Conservation (phyloP, 225 moss, liverwort and hornwort species). For the Sphagnum tenellum region DNA sequence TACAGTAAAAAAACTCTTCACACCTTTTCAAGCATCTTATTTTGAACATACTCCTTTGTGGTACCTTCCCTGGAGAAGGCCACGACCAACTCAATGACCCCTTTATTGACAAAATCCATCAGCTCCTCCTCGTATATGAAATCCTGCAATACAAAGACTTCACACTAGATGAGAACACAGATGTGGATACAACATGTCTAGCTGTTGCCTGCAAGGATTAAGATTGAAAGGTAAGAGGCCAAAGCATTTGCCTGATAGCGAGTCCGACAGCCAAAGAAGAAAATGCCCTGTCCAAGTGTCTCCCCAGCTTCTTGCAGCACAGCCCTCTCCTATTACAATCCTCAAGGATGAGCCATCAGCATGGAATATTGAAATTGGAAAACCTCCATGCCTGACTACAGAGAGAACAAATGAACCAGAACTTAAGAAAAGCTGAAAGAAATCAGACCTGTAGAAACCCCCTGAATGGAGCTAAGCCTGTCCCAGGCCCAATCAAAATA, state of each 20-base stretch:
- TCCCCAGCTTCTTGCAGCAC: conserved; percentile 43
- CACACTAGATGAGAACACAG: no score
- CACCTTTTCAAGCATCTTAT: conserved; percentile 65
- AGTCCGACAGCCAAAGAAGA: conserved; percentile 91
- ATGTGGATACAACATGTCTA: no score
- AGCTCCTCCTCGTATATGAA: conserved; percentile 91
- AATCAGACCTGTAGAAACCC: conserved; percentile 62
- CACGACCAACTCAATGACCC: conserved; percentile 51
- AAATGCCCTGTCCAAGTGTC: conserved; percentile 54
- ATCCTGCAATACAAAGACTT: conserved; percentile 25
- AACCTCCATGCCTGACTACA: no score
- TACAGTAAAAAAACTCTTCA: no score
- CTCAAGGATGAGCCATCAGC: background rate
- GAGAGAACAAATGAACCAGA: no score
- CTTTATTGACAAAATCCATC: conserved; percentile 24
- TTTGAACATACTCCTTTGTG: conserved; percentile 81
- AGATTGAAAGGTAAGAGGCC: no score
- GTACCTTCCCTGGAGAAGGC: conserved; percentile 71
- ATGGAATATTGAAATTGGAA: no score
- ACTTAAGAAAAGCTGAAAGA: no score
- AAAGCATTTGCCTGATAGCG: conserved; percentile 25
- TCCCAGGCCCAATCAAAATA: conserved; percentile 89
- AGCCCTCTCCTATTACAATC: conserved; percentile 45
- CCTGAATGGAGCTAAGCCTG: conserved; percentile 89
- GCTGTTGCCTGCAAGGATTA: no score